A percentile compares a stretch with the other conserved stretches of the same genome.
These are phyloP conservation scores for Incumbomyces delicatus DNA, from an alignment of 2,329 filamentous ascomycete species.

Conservation along the genomic window DNA sequence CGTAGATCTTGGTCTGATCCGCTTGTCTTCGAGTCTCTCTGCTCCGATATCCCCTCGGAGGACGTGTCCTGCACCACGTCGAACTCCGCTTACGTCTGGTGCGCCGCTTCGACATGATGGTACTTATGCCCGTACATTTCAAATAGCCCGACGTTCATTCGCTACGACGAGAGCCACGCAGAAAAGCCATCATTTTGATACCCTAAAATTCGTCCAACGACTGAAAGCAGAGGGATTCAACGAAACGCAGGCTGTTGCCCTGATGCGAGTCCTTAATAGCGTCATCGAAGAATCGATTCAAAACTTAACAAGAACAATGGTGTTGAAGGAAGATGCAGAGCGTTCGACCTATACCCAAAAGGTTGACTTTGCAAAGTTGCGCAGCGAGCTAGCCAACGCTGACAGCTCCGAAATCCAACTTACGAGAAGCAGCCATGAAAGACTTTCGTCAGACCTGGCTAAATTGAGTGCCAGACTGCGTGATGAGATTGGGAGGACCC, in stretches of 20 bases:
- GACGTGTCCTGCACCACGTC: constrained; percentile 3
- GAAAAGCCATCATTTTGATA: constrained; percentile 94
- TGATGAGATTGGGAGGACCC: constrained; percentile 89
- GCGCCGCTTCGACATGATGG: constrained; percentile 36
- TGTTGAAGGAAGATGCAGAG: constrained; percentile 68
- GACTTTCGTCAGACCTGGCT: constrained; percentile 84
- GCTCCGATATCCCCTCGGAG: neutral
- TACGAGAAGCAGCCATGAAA: constrained; percentile 81
- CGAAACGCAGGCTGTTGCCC: constrained; percentile 88
- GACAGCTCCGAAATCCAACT: constrained; percentile 85
- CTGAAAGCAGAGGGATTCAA: constrained; percentile 87
- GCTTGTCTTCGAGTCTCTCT: neutral
- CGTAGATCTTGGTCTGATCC: constrained; percentile 1
- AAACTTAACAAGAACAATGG: constrained; percentile 95
- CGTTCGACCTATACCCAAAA: constrained; percentile 63
- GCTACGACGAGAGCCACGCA: constrained; percentile 57
- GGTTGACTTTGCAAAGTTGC: constrained; percentile 94
- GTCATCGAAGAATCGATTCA: constrained; percentile 98
- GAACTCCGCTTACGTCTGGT: constrained; percentile 7
- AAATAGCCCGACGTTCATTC: constrained; percentile 31
- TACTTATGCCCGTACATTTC: constrained; percentile 37
- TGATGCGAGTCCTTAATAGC: constrained; percentile 95
- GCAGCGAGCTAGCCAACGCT: constrained; percentile 82
- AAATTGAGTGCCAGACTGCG: constrained; percentile 82
- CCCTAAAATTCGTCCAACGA: constrained; percentile 88